phyloP scores from a whole-genome alignment of 202 grass and related monocot species.

The Elaeis oleifera region DNA sequence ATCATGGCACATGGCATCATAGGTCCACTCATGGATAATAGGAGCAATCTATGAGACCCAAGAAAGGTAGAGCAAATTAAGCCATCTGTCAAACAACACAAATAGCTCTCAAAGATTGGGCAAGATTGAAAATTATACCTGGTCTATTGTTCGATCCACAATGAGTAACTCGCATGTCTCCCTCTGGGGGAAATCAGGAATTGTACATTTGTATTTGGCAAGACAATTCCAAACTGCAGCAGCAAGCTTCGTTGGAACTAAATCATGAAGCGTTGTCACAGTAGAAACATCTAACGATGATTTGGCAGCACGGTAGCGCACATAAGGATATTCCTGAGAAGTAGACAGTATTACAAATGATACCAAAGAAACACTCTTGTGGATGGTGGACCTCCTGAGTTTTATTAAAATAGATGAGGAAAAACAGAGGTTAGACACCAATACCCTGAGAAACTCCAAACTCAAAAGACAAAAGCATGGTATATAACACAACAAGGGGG shows the following conservation, averaged over 20 bases:
- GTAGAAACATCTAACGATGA: constrained; percentile 61
- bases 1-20: constrained; percentile 96
- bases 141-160: constrained; percentile 83
- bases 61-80: constrained; percentile 26
- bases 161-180: constrained; percentile 96
- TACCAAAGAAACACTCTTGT: no score
- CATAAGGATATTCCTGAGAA: constrained; percentile 74
- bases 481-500: no score
- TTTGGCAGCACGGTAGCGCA: constrained; percentile 80
- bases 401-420: no score
- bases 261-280: constrained; percentile 49
- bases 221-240: constrained; percentile 73
- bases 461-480: no score
- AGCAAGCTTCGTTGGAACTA: constrained; percentile 85
- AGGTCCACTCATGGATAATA: constrained; percentile 98
- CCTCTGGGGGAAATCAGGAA: constrained; percentile 62
- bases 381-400: no score
- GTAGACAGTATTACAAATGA: not conserved
- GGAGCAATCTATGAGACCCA: constrained; percentile 63
- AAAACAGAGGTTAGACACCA: no score
- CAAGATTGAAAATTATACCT: constrained; percentile 37
- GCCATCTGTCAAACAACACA: constrained; percentile 1
- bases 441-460: no score
- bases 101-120: constrained; percentile 13
- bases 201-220: constrained; percentile 57